Base-by-base conservation (phyloP, 768 basidiomycete genomes). In the Tephrocybe rancida region DNA sequence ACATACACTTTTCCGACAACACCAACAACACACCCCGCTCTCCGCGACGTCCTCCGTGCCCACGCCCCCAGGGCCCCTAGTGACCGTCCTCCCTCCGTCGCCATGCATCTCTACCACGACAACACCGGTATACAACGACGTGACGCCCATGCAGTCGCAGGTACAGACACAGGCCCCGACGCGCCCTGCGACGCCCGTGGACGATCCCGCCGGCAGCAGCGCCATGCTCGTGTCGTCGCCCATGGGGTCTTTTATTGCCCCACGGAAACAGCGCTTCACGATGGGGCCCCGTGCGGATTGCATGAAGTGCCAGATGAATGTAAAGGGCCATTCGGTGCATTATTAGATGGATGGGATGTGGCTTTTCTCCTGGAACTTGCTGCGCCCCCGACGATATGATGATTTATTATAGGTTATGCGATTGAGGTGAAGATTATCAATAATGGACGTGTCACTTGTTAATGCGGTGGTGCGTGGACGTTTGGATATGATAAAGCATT, bases 281-380 rank as follows among this genome's bases (percentile, higher is more conserved):
- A 88, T 88, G 87, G 87, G 87, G 25, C 87, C 87, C 3, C 79
- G 87, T 10, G 72, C 79, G 3, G 87, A 86, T 62, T 88, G 87
- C 61, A 70, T 83, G 44, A 87, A 87, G 55, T 89, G 87, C 66
- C 73, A 78, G 39, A 67, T 80, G 61, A 78, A 83, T 4, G 79
- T 87, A 1, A 85, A 84, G 63, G 89, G 89, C 3, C 88, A 90
- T 62, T 88, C 79, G 70, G 81, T 84, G 68, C 88, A 90, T 69
- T 75, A 62, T 50, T 61, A 35, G 50, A 7, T 13, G 22, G 35
- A 37, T 16, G n/a, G 16, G 35, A 37, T 16, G 11, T 37, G 27
- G 14, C 11, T 16, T 16, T 13, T 22, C 24, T 25, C 11, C 18
- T n/a, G 5, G 16, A 18, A 7, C 14, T 39, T 27, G 50, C 9